Percentiles rank a stretch among this genome's conserved stretches.
phyloP scores from a whole-genome alignment of 75 land plant genomes.

The Selaginella tamariscina region DNA sequence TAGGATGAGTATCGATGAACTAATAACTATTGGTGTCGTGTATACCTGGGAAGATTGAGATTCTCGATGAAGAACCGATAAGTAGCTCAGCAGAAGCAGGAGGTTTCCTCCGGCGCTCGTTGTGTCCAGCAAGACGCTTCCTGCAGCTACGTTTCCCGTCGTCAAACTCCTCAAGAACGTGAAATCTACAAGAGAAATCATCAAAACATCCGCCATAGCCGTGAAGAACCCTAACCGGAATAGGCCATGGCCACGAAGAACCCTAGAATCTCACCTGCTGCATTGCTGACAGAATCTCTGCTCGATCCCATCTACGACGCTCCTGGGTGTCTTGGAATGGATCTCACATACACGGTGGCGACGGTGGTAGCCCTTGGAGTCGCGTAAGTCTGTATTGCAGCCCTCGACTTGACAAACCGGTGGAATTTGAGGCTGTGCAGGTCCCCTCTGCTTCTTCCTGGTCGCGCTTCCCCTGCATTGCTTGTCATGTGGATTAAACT shows the following conservation, averaged over 20 bases:
- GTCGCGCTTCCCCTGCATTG: neutral
- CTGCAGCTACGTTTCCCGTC: constrained; percentile 9
- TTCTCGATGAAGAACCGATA: neutral
- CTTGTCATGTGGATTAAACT: too few relatives aligned
- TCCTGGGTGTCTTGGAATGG: constrained; percentile 11
- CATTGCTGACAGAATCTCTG: constrained; percentile 9
- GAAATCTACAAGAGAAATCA: constrained; percentile 1
- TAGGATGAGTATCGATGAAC: neutral
- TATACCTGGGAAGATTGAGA: neutral
- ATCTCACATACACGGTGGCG: constrained; percentile 3
- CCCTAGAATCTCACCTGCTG: neutral
- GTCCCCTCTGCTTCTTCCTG: neutral
- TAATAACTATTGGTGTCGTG: neutral
- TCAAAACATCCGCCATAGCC: neutral
- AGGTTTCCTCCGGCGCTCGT: constrained; percentile 3
- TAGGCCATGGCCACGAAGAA: neutral
- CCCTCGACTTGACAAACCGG: constrained; percentile 7
- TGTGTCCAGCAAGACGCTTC: constrained; percentile 3
- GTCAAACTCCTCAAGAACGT: constrained; percentile 4
- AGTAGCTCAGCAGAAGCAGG: neutral
- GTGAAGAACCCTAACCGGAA: neutral
- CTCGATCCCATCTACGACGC: constrained; percentile 3
- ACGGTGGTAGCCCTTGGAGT: constrained; percentile 3
- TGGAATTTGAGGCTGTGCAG: neutral
- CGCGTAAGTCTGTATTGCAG: neutral